Evolutionary conservation across 2,329 filamentous ascomycete species (phyloP).

Genomic region (Curvularia sp.): DNA sequence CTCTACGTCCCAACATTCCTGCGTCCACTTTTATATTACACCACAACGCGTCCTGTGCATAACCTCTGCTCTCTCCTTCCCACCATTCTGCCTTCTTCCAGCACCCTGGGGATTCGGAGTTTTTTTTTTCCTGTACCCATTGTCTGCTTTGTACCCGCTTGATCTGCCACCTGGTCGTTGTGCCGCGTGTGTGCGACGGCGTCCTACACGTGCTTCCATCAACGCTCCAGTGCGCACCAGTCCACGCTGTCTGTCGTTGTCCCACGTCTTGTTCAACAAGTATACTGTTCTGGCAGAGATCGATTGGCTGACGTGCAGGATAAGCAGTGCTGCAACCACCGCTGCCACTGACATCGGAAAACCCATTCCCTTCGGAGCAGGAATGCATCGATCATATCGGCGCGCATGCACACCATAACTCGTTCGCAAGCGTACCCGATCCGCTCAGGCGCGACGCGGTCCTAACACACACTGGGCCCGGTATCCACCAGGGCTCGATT

Average conservation of each 20-base stretch:
- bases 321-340: conserved; percentile 54
- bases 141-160: conserved; percentile 44
- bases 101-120: conserved; percentile 38
- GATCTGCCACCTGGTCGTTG: conserved; percentile 44
- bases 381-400: conserved; percentile 56
- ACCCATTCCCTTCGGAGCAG: conserved; percentile 54
- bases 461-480: conserved; percentile 55
- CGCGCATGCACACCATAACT: conserved; percentile 55
- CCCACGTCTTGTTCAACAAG: conserved; percentile 44
- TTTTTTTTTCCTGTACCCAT: conserved; percentile 35
- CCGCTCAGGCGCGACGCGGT: conserved; percentile 59
- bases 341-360: conserved; percentile 53
- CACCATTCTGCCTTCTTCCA: conserved; percentile 26
- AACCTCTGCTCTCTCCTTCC: conserved; percentile 15
- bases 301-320: conserved; percentile 53
- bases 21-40: conserved; percentile 39
- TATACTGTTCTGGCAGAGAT: conserved; percentile 32
- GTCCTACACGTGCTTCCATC: conserved; percentile 39
- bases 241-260: conserved; percentile 51
- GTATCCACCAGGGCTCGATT: conserved; percentile 57
- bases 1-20: conserved; percentile 42
- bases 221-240: conserved; percentile 34
- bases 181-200: conserved; percentile 47
- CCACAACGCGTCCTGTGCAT: conserved; percentile 36
- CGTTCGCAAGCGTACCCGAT: conserved; percentile 56